Evolutionary conservation across 768 basidiomycete species (phyloP).

Genomic region (Brasilioporus rufonigricans): DNA sequence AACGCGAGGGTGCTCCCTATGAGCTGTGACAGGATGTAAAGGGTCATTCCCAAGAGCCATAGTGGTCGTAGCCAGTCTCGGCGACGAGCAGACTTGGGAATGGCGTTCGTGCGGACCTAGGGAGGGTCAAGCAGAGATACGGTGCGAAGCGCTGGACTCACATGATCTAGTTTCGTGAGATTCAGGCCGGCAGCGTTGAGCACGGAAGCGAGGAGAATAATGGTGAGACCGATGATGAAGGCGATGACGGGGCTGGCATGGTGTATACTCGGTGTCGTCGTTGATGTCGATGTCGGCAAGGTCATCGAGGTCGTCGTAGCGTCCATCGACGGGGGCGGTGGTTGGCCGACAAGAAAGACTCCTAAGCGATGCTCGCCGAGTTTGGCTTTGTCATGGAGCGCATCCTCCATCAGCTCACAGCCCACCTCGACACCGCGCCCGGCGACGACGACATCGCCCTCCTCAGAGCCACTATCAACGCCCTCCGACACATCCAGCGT

Average conservation of each 20-base stretch:
- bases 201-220: constrained; percentile 81
- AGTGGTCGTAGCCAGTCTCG: constrained; percentile 81
- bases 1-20: constrained; percentile 86
- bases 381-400: constrained; percentile 22
- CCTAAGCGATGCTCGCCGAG: constrained; percentile 15
- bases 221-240: constrained; percentile 83
- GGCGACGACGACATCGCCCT: constrained; percentile 9
- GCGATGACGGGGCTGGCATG: constrained; percentile 58
- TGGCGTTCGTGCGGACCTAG: constrained; percentile 68
- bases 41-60: constrained; percentile 88
- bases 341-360: constrained; percentile 8
- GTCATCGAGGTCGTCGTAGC: constrained; percentile 17
- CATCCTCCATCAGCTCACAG: constrained; percentile 27
- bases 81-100: constrained; percentile 74
- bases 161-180: constrained; percentile 91
- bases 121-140: not conserved
- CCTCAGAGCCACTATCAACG: constrained; percentile 21
- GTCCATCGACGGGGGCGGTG: constrained; percentile 16
- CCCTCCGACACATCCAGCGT: constrained; percentile 21
- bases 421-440: constrained; percentile 5
- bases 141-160: constrained; percentile 33
- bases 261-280: constrained; percentile 25
- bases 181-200: constrained; percentile 93
- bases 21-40: constrained; percentile 91
- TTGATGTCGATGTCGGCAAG: constrained; percentile 4